Evolutionary conservation across 2,329 filamentous ascomycete genomes (phyloP).

Genomic region (Colletotrichum gloeosporioides): DNA sequence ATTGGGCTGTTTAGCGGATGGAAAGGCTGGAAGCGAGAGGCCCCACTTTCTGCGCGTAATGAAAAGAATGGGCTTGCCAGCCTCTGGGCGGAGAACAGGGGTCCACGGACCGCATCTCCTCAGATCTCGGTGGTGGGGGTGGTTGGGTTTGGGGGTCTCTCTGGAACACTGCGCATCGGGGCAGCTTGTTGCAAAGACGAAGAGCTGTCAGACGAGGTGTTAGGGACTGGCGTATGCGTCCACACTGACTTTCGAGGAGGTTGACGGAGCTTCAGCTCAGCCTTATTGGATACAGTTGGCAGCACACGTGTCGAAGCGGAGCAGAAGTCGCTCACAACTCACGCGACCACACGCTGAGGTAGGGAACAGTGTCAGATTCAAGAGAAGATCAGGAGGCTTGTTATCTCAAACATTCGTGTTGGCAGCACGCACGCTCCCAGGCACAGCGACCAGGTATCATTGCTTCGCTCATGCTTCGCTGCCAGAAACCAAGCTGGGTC

Average conservation of each 20-base stretch:
- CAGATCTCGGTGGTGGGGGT: constrained; percentile 5
- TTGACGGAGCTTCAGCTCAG: neutral
- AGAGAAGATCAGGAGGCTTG: neutral
- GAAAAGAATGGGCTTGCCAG: neutral
- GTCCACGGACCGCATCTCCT: constrained; percentile 3
- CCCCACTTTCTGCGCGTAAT: constrained; percentile 11
- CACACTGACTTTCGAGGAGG: neutral
- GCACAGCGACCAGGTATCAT: neutral
- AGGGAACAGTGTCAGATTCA: neutral
- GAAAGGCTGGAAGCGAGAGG: neutral
- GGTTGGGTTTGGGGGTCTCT: neutral
- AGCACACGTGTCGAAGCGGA: neutral
- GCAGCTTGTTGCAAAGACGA: neutral
- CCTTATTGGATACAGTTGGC: neutral
- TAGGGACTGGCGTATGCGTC: neutral
- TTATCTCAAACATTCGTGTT: neutral
- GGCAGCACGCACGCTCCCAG: neutral
- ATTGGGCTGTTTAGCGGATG: neutral
- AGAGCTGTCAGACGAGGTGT: neutral
- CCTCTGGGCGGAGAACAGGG: constrained; percentile 5
- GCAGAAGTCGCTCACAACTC: neutral
- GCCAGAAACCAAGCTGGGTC: neutral
- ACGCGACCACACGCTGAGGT: neutral
- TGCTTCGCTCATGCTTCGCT: neutral
- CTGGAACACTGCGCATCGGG: neutral